phyloP scores from a whole-genome alignment of 1,139 yeast species.

The Pichia sp. region DNA sequence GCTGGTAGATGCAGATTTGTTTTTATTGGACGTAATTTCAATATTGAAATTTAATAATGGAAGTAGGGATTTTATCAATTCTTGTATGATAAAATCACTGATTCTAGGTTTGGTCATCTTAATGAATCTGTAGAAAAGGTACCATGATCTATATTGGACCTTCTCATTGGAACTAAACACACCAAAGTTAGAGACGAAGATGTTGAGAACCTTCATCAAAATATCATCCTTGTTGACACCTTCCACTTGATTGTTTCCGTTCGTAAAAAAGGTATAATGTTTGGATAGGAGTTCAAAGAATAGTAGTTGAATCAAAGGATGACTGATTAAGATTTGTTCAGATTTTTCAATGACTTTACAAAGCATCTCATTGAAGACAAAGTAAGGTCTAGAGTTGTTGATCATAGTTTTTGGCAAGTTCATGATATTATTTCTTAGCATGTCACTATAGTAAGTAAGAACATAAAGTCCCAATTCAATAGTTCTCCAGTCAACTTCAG shows the following conservation, averaged over 20 bases:
- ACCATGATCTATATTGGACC: conserved; percentile 87
- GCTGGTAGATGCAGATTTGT: conserved; percentile 3
- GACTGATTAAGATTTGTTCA: conserved; percentile 40
- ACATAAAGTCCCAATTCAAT: conserved; percentile 84
- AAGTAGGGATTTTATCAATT: conserved; percentile 33
- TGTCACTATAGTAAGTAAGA: conserved; percentile 71
- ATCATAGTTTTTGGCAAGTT: conserved; percentile 61
- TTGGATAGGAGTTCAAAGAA: conserved; percentile 83
- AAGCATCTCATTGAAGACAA: conserved; percentile 54
- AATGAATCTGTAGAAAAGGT: conserved; percentile 74
- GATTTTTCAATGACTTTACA: conserved; percentile 55
- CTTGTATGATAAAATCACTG: conserved; percentile 42
- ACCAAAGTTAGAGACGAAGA: conserved; percentile 76
- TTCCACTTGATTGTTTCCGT: conserved; percentile 32
- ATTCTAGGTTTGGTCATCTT: conserved; percentile 66
- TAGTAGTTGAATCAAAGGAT: conserved; percentile 71
- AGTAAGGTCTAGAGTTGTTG: conserved; percentile 52
- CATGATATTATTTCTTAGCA: conserved; percentile 66
- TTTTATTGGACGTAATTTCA: conserved; percentile 16
- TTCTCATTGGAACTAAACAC: conserved; percentile 65
- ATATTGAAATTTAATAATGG: conserved; percentile 25
- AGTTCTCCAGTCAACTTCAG: conserved; percentile 57
- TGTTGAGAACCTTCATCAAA: conserved; percentile 58
- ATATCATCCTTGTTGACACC: conserved; percentile 40
- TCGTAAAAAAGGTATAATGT: conserved; percentile 60